Percentiles rank a stretch among this genome's conserved stretches.
Conservation (phyloP, 169 alveolate species). For the Blepharisma undulans region DNA sequence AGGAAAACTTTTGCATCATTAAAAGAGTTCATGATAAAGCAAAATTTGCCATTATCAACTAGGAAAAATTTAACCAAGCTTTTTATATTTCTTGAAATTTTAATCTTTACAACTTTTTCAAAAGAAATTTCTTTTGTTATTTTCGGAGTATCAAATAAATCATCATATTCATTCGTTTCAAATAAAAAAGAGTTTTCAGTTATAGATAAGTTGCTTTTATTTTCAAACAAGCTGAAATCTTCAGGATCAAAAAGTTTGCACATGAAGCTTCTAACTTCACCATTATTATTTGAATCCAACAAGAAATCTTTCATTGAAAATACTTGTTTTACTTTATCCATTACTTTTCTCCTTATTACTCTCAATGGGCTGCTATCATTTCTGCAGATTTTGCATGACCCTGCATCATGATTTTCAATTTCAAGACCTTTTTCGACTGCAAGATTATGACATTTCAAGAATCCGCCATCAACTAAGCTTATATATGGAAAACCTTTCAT, state of each 20-base stretch:
- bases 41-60: not conserved
- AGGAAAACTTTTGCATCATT: not conserved
- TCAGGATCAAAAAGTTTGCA: not conserved
- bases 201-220: not conserved
- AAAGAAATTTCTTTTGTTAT: not conserved
- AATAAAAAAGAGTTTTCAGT: not conserved
- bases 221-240: not conserved
- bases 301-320: not conserved
- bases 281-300: not conserved
- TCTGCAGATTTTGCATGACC: not conserved
- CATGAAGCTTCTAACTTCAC: not conserved
- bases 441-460: constrained; percentile 29
- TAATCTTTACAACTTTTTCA: not conserved
- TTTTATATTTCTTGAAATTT: not conserved
- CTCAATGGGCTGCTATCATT: not conserved
- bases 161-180: not conserved
- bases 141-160: not conserved
- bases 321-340: not conserved
- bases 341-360: not conserved
- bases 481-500: constrained; percentile 40
- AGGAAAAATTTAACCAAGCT: not conserved
- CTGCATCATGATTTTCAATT: constrained; percentile 1
- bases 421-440: not conserved
- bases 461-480: constrained; percentile 45
- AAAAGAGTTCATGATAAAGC: not conserved